Conservation (phyloP, 2,329 filamentous ascomycete species). For the Colletotrichum kahawae region DNA sequence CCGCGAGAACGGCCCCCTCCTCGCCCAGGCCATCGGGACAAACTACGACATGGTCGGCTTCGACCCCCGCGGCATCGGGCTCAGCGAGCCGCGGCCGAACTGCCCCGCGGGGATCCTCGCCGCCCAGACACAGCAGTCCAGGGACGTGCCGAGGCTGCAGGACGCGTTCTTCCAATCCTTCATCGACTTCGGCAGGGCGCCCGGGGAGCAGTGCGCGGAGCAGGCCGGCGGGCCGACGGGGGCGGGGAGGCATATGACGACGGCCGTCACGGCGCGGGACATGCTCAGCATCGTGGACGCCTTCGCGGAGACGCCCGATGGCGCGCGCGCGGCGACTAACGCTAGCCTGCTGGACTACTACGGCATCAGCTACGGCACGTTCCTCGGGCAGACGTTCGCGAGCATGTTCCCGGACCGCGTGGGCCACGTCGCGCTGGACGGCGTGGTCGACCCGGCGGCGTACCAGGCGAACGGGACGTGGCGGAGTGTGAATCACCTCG, state of each 20-base stretch:
- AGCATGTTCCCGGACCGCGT: constrained; percentile 43
- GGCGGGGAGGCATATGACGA: constrained; percentile 34
- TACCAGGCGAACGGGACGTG: constrained; percentile 38
- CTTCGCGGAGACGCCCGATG: constrained; percentile 19
- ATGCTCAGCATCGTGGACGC: constrained; percentile 47
- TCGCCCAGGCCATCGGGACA: constrained; percentile 23
- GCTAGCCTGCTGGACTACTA: constrained; percentile 40
- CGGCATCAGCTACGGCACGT: constrained; percentile 54
- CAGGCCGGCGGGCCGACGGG: not conserved
- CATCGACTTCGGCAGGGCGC: not conserved
- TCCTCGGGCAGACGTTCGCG: constrained; percentile 44
- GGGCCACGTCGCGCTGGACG: constrained; percentile 45
- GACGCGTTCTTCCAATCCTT: not conserved
- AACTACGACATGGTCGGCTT: constrained; percentile 48
- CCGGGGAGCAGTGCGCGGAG: not conserved
- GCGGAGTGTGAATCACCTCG: constrained; percentile 45
- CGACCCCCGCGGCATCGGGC: constrained; percentile 46
- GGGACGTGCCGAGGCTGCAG: not conserved
- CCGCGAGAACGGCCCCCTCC: constrained; percentile 27
- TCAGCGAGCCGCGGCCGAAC: constrained; percentile 39
- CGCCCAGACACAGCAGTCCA: not conserved
- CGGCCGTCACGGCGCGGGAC: constrained; percentile 44
- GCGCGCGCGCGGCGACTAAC: constrained; percentile 10
- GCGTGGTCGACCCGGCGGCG: constrained; percentile 45
- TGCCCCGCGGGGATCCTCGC: constrained; percentile 33